Evolutionary conservation across 805 yeast genomes (phyloP), one percentile per base, ranked within the genome.

Genomic region (Candida succiphila): DNA sequence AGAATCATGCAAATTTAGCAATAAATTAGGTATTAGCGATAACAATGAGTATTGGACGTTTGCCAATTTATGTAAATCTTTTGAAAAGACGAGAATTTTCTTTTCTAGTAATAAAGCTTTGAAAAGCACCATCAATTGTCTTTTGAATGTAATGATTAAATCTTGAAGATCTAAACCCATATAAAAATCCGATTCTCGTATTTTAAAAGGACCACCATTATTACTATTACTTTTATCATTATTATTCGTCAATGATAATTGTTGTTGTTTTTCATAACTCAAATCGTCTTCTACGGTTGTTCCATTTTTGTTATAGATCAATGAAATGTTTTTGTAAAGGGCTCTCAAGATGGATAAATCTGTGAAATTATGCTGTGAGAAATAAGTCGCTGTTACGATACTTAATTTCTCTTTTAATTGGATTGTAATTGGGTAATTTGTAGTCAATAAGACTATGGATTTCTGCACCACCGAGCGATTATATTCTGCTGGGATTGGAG

Each of bases 391-490:
- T 0, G 97, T 88, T 21, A 89, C 84, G 18, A 92, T 85, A 30
- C 94, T 80, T 41, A 92, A 60, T 54, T 92, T 92, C 46, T 92
- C 96, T 48, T 80, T 82, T 37, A 92, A 74, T 40, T 87, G 94
- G 12, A 83, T 80, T 49, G 85, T 86, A 2, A 92, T 75, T 2
- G 98, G 97, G 52, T 81, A 80, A 37, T 84, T 69, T 5, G 83
- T 72, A 4, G 83, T 72, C n/a, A 92, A 71, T 25, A 92, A 78
- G 5, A 92, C 95, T 20, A 92, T 72, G 0, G 95, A 79, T 49
- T 92, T 92, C 48, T 92, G 98, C 3, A 92, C 88, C 0, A 86
- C 77, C 2, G 95, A 81, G 36, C 98, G 64, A 0, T 94, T 84
- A 20, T 82, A 71, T 38, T 81, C 87, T n/a, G n/a, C n/a, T n/a